Evolutionary conservation across 2,329 filamentous ascomycete species (phyloP).

Genomic region (Ampelomyces quisqualis): DNA sequence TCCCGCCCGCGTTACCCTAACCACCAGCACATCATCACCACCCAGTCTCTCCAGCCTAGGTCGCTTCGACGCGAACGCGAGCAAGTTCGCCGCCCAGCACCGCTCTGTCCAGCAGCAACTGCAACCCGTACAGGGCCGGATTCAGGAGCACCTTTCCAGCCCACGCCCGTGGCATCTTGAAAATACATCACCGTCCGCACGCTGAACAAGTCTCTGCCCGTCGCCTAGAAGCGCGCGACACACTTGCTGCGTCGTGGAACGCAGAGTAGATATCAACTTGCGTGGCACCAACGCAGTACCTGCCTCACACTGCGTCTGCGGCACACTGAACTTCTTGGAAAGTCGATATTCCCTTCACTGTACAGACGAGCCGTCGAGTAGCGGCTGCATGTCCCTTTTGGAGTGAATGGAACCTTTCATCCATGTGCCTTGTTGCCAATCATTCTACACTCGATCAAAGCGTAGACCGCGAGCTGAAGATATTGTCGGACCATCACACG

Average conservation of each 20-base stretch:
- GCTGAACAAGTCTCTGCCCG: not conserved
- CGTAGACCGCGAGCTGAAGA: not conserved
- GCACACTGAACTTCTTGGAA: not conserved
- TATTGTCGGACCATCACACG: no score
- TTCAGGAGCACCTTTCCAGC: no score
- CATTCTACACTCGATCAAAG: not conserved
- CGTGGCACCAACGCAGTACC: conserved; percentile 5
- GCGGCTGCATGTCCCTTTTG: not conserved
- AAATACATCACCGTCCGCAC: not conserved
- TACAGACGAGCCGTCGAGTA: not conserved
- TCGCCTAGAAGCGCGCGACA: conserved; percentile 13
- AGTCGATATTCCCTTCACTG: not conserved
- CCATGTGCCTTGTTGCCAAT: not conserved
- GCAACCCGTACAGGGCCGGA: no score
- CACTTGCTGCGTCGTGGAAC: conserved; percentile 11
- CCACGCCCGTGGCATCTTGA: no score
- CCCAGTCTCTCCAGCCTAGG: no score
- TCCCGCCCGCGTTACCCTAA: conserved; percentile 14
- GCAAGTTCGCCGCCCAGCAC: no score
- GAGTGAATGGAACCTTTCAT: not conserved
- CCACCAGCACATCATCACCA: conserved; percentile 8
- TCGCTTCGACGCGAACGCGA: no score
- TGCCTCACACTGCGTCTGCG: not conserved
- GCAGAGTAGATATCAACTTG: conserved; percentile 4
- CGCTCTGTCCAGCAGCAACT: no score